Conservation (phyloP, 2,329 filamentous ascomycete genomes). For the Madurella fahalii region DNA sequence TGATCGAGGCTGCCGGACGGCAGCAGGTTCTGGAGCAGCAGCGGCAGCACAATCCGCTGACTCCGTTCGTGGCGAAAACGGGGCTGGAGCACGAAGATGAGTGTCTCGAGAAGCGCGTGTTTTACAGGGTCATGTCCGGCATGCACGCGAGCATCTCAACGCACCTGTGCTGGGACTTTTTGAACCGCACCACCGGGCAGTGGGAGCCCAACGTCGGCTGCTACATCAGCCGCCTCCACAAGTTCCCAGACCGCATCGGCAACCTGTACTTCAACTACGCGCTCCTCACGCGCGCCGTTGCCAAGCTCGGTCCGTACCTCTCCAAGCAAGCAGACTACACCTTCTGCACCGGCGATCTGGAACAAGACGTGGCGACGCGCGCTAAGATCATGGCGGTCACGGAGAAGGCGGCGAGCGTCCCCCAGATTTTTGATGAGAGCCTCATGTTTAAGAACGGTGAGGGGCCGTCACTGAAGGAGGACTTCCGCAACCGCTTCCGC, state of each 20-base stretch:
- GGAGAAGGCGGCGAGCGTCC: slow-evolving; percentile 61
- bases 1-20: slow-evolving; percentile 55
- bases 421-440: slow-evolving; percentile 87
- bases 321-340: slow-evolving; percentile 62
- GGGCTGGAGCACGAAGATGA: slow-evolving; percentile 79
- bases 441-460: slow-evolving; percentile 86
- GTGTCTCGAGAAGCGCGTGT: slow-evolving; percentile 97
- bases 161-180: slow-evolving; percentile 91
- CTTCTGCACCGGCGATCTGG: slow-evolving; percentile 83
- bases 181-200: slow-evolving; percentile 89
- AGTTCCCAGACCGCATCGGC: slow-evolving; percentile 83
- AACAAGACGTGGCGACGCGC: slow-evolving; percentile 75
- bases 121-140: slow-evolving; percentile 89
- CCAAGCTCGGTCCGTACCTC: slow-evolving; percentile 81
- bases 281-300: slow-evolving; percentile 83
- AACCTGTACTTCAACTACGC: slow-evolving; percentile 99
- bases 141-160: slow-evolving; percentile 98
- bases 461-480: slow-evolving; percentile 80
- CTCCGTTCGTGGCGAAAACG: slow-evolving; percentile 58
- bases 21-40: slow-evolving; percentile 60
- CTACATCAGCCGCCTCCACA: slow-evolving; percentile 81
- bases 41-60: slow-evolving; percentile 51
- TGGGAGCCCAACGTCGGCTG: slow-evolving; percentile 90
- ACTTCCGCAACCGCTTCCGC: slow-evolving; percentile 94
- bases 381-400: slow-evolving; percentile 76